These are phyloP conservation scores for Margaritispora aquatica DNA, from an alignment of 495 filamentous ascomycete genomes.

Conservation along the genomic window DNA sequence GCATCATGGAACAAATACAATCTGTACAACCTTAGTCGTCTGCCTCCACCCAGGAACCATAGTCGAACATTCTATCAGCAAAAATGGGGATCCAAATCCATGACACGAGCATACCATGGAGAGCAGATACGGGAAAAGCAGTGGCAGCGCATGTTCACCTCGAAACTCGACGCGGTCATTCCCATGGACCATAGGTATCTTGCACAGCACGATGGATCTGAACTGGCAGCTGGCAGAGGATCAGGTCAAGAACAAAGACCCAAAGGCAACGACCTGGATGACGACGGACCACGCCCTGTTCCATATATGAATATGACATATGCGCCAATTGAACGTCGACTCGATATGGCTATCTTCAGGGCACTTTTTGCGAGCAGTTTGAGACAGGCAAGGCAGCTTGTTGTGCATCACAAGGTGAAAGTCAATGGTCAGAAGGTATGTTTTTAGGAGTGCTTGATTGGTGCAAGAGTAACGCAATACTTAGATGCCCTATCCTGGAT, in stretches of 20 bases:
- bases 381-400: constrained; percentile 91
- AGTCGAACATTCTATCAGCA: constrained; percentile 85
- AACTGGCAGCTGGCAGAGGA: constrained; percentile 73
- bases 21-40: constrained; percentile 73
- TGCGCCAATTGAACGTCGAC: constrained; percentile 79
- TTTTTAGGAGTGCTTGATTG: not conserved
- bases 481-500: constrained; percentile 88
- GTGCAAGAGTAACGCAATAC: not conserved
- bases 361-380: constrained; percentile 91
- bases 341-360: constrained; percentile 88
- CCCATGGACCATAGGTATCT: constrained; percentile 76
- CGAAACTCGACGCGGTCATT: constrained; percentile 68
- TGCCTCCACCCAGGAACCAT: constrained; percentile 31
- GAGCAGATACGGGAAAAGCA: constrained; percentile 85
- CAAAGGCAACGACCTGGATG: not conserved
- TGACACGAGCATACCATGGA: constrained; percentile 83
- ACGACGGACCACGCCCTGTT: not conserved
- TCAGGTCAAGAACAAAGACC: constrained; percentile 48
- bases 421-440: constrained; percentile 93
- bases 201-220: constrained; percentile 72
- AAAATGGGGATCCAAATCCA: constrained; percentile 86
- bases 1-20: constrained; percentile 99
- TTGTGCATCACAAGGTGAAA: constrained; percentile 84
- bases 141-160: constrained; percentile 89
- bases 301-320: constrained; percentile 94